Conservation (phyloP, 495 filamentous ascomycete species). For the Bathelium albidoporum region DNA sequence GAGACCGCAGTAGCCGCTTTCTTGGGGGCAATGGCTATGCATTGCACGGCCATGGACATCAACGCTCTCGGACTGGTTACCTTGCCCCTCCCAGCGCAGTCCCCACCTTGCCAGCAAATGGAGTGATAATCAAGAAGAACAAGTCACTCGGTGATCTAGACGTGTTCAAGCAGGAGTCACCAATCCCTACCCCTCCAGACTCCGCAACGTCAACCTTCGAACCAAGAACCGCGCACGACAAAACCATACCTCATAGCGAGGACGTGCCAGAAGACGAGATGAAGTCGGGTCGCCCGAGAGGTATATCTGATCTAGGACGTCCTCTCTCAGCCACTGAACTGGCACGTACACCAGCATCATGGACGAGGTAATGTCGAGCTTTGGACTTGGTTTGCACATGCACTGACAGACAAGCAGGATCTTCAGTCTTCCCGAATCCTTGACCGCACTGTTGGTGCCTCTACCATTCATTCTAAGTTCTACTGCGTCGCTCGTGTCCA, state of each 20-base stretch:
- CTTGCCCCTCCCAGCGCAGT: background rate
- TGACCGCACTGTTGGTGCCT: conserved; percentile 20
- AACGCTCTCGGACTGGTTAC: conserved; percentile 4
- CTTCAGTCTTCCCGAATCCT: conserved; percentile 13
- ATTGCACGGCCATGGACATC: conserved; percentile 16
- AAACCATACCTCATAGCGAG: background rate
- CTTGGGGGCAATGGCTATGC: background rate
- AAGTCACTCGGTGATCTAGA: background rate
- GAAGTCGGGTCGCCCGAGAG: conserved; percentile 22
- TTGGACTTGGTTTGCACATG: background rate
- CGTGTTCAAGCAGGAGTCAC: background rate
- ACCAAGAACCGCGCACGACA: background rate
- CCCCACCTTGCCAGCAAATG: conserved; percentile 28
- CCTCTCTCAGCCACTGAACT: conserved; percentile 4
- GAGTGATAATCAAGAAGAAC: conserved; percentile 20
- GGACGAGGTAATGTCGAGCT: background rate
- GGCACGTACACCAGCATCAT: background rate
- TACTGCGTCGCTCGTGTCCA: conserved; percentile 8
- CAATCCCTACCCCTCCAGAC: background rate
- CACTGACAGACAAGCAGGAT: background rate
- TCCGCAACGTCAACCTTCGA: background rate
- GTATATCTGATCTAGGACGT: conserved; percentile 25
- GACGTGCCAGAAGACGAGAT: background rate
- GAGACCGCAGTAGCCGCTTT: background rate
- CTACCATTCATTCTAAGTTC: conserved; percentile 22